Conservation (phyloP, 1,284 basidiomycete genomes). For the Inonotus obliquus region DNA sequence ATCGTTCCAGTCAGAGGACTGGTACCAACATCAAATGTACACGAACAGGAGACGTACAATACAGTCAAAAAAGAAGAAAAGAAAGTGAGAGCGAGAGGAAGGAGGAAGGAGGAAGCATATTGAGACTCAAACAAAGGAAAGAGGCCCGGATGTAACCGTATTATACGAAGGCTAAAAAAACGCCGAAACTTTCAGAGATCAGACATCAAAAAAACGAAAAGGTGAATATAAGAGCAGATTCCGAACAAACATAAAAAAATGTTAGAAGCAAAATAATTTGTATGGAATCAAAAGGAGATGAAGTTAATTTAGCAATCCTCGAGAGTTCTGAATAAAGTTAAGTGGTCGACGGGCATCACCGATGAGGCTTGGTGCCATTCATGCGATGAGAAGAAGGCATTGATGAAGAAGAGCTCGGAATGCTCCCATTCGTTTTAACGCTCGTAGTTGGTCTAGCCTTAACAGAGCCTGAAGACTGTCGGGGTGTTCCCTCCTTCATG, state of each 20-base stretch:
- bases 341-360: conserved; percentile 30
- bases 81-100: not conserved
- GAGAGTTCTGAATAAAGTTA: not conserved
- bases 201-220: too few species aligned
- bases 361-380: conserved; percentile 50
- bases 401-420: conserved; percentile 20
- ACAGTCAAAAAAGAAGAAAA: not conserved
- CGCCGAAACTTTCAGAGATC: too few species aligned
- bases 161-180: not conserved
- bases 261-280: not conserved
- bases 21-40: not conserved
- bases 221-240: not conserved
- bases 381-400: conserved; percentile 33
- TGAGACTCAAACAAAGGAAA: not conserved
- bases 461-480: conserved; percentile 37
- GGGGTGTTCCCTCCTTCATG: conserved; percentile 66
- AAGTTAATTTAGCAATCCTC: not conserved
- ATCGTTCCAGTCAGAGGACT: not conserved
- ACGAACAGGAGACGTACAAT: not conserved
- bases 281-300: not conserved
- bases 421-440: conserved; percentile 43
- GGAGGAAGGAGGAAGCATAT: not conserved
- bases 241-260: not conserved
- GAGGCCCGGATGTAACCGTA: too few species aligned
- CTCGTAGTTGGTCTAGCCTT: conserved; percentile 48